These are phyloP conservation scores for Fusarium torulosum DNA, from an alignment of 2,329 filamentous ascomycete species.

Conservation along the genomic window DNA sequence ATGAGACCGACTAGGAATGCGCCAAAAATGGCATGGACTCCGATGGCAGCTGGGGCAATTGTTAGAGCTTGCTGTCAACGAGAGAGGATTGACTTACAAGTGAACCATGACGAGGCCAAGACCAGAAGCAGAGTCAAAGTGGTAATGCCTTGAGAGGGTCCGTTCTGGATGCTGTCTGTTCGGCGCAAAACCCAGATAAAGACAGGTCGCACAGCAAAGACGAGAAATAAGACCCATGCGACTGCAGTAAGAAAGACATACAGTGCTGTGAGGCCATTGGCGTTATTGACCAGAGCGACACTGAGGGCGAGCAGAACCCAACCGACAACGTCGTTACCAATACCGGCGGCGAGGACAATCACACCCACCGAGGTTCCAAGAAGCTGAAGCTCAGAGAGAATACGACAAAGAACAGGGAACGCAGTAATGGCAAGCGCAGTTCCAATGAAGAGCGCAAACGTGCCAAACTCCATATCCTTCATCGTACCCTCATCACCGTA, in stretches of 20 bases:
- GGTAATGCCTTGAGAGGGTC: slow-evolving; percentile 87
- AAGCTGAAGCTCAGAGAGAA: slow-evolving; percentile 90
- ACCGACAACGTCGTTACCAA: slow-evolving; percentile 81
- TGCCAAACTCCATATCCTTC: slow-evolving; percentile 61
- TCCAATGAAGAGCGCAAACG: slow-evolving; percentile 81
- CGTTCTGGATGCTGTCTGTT: slow-evolving; percentile 85
- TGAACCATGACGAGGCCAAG: slow-evolving; percentile 86
- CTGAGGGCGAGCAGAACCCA: slow-evolving; percentile 95
- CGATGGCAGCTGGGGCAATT: slow-evolving; percentile 71
- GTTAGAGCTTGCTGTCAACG: neutral
- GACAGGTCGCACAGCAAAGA: slow-evolving; percentile 77
- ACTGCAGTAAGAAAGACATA: slow-evolving; percentile 83
- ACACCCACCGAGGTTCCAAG: slow-evolving; percentile 86
- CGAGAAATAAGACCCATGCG: slow-evolving; percentile 81
- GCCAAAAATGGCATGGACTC: slow-evolving; percentile 94
- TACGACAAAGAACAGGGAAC: slow-evolving; percentile 92
- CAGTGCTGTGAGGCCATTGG: slow-evolving; percentile 82
- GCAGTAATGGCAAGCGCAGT: slow-evolving; percentile 94
- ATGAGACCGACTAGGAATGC: slow-evolving; percentile 91
- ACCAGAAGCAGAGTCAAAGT: slow-evolving; percentile 84
- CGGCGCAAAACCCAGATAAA: slow-evolving; percentile 81
- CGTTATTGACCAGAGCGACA: slow-evolving; percentile 91
- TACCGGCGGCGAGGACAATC: slow-evolving; percentile 89
- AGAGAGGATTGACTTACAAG: slow-evolving; percentile 56
- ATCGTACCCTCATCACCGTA: slow-evolving; percentile 66